Percentiles rank a stretch among this genome's conserved stretches.
These are phyloP conservation scores for Lentinula lateritia DNA, from an alignment of 768 basidiomycete species.

Conservation along the genomic window DNA sequence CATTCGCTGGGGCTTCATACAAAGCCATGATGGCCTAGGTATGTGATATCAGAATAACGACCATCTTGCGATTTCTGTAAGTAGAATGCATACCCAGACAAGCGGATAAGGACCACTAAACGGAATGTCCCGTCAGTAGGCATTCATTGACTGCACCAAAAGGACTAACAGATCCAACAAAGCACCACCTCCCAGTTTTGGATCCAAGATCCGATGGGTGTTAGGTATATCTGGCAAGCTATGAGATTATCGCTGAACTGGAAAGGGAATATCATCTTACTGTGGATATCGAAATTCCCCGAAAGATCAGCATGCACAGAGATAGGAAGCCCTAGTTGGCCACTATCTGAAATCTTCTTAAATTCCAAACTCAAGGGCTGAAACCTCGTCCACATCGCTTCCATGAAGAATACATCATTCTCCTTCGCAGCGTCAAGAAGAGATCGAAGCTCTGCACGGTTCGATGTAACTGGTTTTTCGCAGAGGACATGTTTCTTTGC, in stretches of 20 bases:
- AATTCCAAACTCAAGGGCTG: constrained; percentile 64
- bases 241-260: not conserved
- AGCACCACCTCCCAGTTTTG: constrained; percentile 75
- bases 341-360: constrained; percentile 56
- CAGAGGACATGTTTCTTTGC: constrained; percentile 84
- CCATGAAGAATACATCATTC: constrained; percentile 84
- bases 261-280: constrained; percentile 32
- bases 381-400: constrained; percentile 86
- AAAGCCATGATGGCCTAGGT: constrained; percentile 69
- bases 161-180: constrained; percentile 72
- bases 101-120: constrained; percentile 76
- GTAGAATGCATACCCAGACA: constrained; percentile 52
- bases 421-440: constrained; percentile 72
- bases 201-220: constrained; percentile 75
- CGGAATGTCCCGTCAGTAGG: not conserved
- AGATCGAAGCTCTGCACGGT: constrained; percentile 68
- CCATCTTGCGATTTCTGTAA: too few species aligned
- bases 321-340: constrained; percentile 60
- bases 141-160: constrained; percentile 16
- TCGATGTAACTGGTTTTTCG: constrained; percentile 84
- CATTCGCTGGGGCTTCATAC: constrained; percentile 78
- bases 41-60: not conserved
- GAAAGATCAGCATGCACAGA: constrained; percentile 75
- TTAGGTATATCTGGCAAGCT: constrained; percentile 31
- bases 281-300: constrained; percentile 57